These are phyloP conservation scores for Lactarius deliciosus DNA, from an alignment of 768 basidiomycete species.

Conservation along the genomic window DNA sequence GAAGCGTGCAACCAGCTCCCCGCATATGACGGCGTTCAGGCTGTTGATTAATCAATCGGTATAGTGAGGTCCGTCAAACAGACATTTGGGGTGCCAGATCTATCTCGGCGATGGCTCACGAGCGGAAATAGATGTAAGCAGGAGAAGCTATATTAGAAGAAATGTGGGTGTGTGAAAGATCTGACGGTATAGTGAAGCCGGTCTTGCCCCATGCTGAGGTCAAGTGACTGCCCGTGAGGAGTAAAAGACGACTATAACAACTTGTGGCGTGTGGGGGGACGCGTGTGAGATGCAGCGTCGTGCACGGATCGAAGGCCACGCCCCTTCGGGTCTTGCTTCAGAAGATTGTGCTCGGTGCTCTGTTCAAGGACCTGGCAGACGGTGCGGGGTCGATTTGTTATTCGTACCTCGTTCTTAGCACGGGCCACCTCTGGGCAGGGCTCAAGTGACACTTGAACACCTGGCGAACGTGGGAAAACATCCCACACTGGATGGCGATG, in stretches of 20 bases:
- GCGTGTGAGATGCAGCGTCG: neutral
- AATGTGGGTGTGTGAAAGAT: slow-evolving; percentile 6
- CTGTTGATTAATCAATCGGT: slow-evolving; percentile 48
- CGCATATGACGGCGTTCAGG: slow-evolving; percentile 88
- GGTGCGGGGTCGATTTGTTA: slow-evolving; percentile 9
- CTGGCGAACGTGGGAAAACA: slow-evolving; percentile 5
- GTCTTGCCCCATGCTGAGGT: slow-evolving; percentile 10
- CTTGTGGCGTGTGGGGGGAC: neutral
- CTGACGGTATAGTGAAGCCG: slow-evolving; percentile 9
- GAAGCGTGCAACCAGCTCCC: slow-evolving; percentile 70
- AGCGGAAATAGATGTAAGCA: slow-evolving; percentile 2
- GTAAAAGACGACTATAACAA: neutral
- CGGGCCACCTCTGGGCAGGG: neutral
- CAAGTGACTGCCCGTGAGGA: slow-evolving; percentile 19
- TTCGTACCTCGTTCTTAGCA: slow-evolving; percentile 4
- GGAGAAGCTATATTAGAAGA: slow-evolving; percentile 12
- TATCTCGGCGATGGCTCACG: slow-evolving; percentile 6
- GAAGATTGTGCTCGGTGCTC: neutral
- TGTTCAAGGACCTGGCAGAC: slow-evolving; percentile 16
- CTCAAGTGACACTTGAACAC: slow-evolving; percentile 1
- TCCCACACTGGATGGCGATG: slow-evolving; percentile 5
- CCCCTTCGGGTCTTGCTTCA: slow-evolving; percentile 5
- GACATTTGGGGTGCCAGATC: slow-evolving; percentile 24
- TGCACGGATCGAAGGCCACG: neutral
- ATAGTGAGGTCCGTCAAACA: slow-evolving; percentile 2